These are phyloP conservation scores for Talaromyces sp. DNA, from an alignment of 2,329 filamentous ascomycete species.

Conservation along the genomic window DNA sequence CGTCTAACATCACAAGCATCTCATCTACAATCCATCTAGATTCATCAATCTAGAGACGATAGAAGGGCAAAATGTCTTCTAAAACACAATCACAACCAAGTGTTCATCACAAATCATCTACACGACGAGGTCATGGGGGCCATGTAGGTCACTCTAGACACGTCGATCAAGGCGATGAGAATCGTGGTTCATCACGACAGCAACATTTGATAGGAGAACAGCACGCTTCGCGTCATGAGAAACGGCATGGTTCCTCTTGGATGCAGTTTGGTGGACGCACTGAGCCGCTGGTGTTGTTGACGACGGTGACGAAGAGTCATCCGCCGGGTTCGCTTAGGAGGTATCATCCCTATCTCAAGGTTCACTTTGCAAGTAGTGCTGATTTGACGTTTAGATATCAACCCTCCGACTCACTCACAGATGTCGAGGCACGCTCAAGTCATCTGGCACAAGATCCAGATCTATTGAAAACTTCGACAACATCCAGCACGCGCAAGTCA, in stretches of 20 bases:
- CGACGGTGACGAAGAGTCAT: slow-evolving; percentile 1
- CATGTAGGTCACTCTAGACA: slow-evolving; percentile 1
- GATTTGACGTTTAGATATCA: neutral
- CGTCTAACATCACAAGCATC: neutral
- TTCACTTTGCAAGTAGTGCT: neutral
- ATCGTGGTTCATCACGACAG: neutral
- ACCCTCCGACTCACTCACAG: neutral
- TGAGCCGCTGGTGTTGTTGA: slow-evolving; percentile 5
- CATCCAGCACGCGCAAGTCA: neutral
- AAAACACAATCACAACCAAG: neutral
- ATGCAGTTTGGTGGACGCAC: neutral
- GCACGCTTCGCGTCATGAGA: neutral
- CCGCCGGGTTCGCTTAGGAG: neutral
- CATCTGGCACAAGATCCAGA: neutral
- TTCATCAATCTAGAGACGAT: neutral
- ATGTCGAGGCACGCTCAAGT: neutral
- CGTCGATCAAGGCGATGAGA: neutral
- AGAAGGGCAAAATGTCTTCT: neutral
- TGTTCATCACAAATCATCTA: neutral
- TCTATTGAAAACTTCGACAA: neutral
- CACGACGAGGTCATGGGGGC: neutral
- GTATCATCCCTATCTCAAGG: neutral
- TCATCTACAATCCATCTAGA: neutral
- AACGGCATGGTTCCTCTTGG: neutral
- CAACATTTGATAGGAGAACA: neutral